Evolutionary conservation across 208 protist species (phyloP), one percentile per base, ranked within the genome.

Genomic region (Tritrichomonas foetus): DNA sequence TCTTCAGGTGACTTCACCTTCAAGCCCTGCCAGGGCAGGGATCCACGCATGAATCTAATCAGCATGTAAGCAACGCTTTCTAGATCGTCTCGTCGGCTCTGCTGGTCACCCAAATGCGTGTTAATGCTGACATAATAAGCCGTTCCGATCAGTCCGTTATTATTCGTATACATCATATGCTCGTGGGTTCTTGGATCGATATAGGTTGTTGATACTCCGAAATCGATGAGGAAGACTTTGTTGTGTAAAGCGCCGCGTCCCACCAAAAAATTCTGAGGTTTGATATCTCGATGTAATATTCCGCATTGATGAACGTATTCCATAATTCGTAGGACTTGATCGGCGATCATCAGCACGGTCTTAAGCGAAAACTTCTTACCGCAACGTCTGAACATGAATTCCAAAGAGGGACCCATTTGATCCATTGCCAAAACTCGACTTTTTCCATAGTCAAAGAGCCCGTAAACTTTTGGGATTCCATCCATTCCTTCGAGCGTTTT

Each of bases 41-140:
- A 97, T 30, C 99, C 99, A 53, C 98, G 96, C 49, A 99, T 94
- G 94, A 99, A 99, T 95, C 99, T 99, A 95, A 99, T 97, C 25
- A 99, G 95, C 41, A 99, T 97, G 95, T 99, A 98, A 66, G 98
- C 98, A 44, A 99, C 96, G 36, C 97, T 97, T 95, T 99, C 99
- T n/a, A 95, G 74, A 93, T 93, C 82, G 27, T 93, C 82, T 66
- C 82, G 27, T 13, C 82, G 47, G 8, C 94, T 96, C 95, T 98
- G 97, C 96, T 98, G 98, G 66, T 99, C 98, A 74, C 99, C 99
- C 47, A 99, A 95, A 96, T 99, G 99, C 25, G 99, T 99, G 96
- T 99, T 99, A 94, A 99, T 98, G 75, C 96, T 98, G 72, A 98
- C 99, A 96, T 99, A 99, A 66, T 99, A 96, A 13, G 99, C 99